Base-by-base conservation (phyloP, 768 basidiomycete species). In the Mrakia gelida region DNA sequence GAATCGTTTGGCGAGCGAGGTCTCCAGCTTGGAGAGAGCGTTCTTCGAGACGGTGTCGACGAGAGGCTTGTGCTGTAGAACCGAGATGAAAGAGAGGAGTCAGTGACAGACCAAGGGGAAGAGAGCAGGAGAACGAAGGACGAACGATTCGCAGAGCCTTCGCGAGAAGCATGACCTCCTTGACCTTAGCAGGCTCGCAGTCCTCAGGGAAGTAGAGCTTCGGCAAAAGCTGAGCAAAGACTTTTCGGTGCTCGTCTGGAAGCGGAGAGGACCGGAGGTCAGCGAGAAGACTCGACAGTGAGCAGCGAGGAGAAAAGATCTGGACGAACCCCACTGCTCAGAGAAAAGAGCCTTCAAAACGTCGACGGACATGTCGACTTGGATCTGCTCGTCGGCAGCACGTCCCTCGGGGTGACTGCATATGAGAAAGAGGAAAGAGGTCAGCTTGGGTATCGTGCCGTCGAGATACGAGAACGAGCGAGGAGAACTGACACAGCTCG, bases 11-110 rank as follows among this genome's bases (percentile, higher is more conserved):
- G 85, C 84, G 62, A 97, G 86, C 6, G 86, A 79, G 0, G 87
- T 83, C 45, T 92, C 90, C 82, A 96, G 95, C 79, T 90, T 90
- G 32, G 84, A 85, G 71, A 96, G 86, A 0, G 93, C 90, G 79
- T 91, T 94, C 62, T 88, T 89, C 21, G 91, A 84, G 77, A 87
- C 81, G 68, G 87, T 85, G 86, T 95, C 87, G 75, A 87, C 83
- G 82, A 88, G 79, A 0, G 90, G 90, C 52, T 87, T 88, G 86
- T 89, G 89, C 90, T 91, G 81, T 34, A 38, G n/a, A 54, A 32
- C 21, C 77, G 85, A 72, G 9, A 54, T 7, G 16, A 16, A 16
- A 52, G 16, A 3, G 54, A 11, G 21, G 34, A 30, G 61, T 23
- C n/a, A n/a, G n/a, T n/a, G n/a, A n/a, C n/a, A n/a, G n/a, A n/a